Percentiles rank a stretch among this genome's conserved stretches.
These are phyloP conservation scores for Fonsecaea monophora DNA, from an alignment of 2,329 filamentous ascomycete species.

Conservation along the genomic window DNA sequence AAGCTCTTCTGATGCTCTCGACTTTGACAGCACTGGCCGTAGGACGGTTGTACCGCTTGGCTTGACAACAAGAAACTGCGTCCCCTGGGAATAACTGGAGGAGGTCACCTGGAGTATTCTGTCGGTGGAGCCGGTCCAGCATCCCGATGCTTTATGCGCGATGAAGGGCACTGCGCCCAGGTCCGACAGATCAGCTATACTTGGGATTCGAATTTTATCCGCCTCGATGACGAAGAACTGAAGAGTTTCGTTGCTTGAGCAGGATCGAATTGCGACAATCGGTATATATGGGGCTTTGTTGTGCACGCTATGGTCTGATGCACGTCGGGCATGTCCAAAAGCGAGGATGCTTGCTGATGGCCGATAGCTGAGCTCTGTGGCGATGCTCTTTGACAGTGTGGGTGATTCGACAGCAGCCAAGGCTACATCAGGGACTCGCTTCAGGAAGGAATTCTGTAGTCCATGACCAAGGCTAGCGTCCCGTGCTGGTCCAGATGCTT, in stretches of 20 bases:
- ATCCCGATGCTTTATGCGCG: background rate
- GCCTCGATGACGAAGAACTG: constrained; percentile 19
- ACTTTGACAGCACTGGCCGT: constrained; percentile 36
- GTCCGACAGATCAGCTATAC: background rate
- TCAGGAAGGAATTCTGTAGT: constrained; percentile 25
- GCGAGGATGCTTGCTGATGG: constrained; percentile 16
- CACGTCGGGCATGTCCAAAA: constrained; percentile 24
- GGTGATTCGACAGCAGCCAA: constrained; percentile 7
- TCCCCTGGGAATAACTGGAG: background rate
- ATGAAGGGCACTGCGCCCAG: constrained; percentile 18
- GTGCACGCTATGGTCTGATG: background rate
- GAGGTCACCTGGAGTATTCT: constrained; percentile 21
- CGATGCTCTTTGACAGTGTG: background rate
- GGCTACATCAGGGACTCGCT: constrained; percentile 25
- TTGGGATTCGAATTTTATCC: constrained; percentile 6
- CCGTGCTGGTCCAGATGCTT: background rate
- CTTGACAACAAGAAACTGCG: constrained; percentile 29
- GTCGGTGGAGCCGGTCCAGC: constrained; percentile 23
- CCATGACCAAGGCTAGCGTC: background rate
- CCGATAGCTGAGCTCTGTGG: background rate
- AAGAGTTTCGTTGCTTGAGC: constrained; percentile 17
- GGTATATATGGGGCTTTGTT: constrained; percentile 7
- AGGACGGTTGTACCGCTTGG: constrained; percentile 31
- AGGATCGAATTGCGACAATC: constrained; percentile 20
- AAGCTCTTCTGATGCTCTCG: constrained; percentile 33